These are phyloP conservation scores for Boletus holoroseus DNA, from an alignment of 1,284 basidiomycete genomes.

Conservation along the genomic window DNA sequence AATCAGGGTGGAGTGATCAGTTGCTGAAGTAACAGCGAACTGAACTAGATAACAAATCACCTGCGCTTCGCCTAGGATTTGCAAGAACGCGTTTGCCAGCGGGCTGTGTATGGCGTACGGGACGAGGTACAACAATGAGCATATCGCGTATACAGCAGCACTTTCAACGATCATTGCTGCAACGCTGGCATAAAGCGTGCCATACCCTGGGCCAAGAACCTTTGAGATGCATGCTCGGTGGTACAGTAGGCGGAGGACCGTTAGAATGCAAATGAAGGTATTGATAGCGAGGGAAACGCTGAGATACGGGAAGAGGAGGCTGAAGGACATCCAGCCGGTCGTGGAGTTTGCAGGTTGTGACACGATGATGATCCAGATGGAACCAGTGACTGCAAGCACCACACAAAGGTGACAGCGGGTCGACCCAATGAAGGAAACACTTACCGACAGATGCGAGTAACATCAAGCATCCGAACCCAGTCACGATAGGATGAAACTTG, in stretches of 20 bases:
- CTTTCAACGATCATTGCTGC: conserved; percentile 31
- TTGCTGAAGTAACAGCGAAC: neutral
- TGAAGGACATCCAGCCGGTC: conserved; percentile 30
- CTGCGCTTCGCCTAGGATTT: conserved; percentile 30
- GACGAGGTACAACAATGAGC: conserved; percentile 29
- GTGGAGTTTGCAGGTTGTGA: conserved; percentile 19
- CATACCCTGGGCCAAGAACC: conserved; percentile 28
- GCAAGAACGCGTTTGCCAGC: conserved; percentile 29
- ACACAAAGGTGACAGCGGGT: neutral
- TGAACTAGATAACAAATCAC: conserved; percentile 7
- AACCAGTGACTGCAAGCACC: conserved; percentile 25
- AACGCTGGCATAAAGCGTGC: conserved; percentile 27
- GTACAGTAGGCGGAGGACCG: conserved; percentile 29
- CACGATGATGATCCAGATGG: conserved; percentile 27
- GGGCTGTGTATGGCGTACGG: conserved; percentile 23
- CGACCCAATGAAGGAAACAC: neutral
- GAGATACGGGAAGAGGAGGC: conserved; percentile 31
- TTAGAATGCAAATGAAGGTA: conserved; percentile 27
- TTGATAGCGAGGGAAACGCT: conserved; percentile 33
- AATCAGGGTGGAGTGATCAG: conserved; percentile 4
- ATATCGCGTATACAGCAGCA: conserved; percentile 29
- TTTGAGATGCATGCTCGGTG: conserved; percentile 29
- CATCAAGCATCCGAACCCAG: conserved; percentile 20
- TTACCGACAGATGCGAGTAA: conserved; percentile 25
- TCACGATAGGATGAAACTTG: conserved; percentile 18